Evolutionary conservation across 1,284 basidiomycete genomes (phyloP).

Genomic region (Gyrodon tennesseensis): DNA sequence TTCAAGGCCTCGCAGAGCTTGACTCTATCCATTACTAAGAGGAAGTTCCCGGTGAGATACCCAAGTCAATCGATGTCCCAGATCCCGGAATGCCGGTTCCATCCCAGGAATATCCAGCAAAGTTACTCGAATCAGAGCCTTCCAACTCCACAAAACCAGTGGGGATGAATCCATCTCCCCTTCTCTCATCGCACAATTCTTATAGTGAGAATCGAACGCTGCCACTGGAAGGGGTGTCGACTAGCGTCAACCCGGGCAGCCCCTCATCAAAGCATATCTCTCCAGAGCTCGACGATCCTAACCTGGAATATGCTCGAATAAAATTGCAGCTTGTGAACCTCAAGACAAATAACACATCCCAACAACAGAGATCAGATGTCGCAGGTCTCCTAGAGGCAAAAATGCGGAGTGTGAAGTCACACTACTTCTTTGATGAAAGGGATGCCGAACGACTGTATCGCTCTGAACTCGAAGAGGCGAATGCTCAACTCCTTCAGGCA

Average conservation of each 20-base stretch:
- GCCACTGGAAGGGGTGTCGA: slow-evolving; percentile 28
- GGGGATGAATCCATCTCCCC: slow-evolving; percentile 47
- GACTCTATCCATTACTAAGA: slow-evolving; percentile 22
- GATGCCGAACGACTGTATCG: slow-evolving; percentile 66
- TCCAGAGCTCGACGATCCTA: slow-evolving; percentile 58
- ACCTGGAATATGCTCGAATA: slow-evolving; percentile 61
- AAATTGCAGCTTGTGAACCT: slow-evolving; percentile 58
- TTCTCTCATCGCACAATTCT: slow-evolving; percentile 42
- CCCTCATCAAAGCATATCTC: slow-evolving; percentile 39
- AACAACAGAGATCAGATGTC: slow-evolving; percentile 16
- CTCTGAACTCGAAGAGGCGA: slow-evolving; percentile 57
- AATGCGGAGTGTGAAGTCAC: slow-evolving; percentile 58
- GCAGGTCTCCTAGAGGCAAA: slow-evolving; percentile 50
- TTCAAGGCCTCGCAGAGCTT: slow-evolving; percentile 3
- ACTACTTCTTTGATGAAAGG: slow-evolving; percentile 74
- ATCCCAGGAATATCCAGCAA: slow-evolving; percentile 14
- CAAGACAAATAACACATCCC: slow-evolving; percentile 15
- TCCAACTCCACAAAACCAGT: slow-evolving; percentile 32
- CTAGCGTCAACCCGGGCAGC: slow-evolving; percentile 20
- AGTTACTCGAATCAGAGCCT: slow-evolving; percentile 7
- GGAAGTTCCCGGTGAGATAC: slow-evolving; percentile 16
- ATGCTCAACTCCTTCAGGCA: slow-evolving; percentile 55
- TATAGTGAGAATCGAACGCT: slow-evolving; percentile 23
- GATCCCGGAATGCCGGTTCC: slow-evolving; percentile 5
- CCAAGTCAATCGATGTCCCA: slow-evolving; percentile 13